Percentiles rank a stretch among this genome's conserved stretches.
phyloP scores from a whole-genome alignment of 139 green algal species.

The Chlorella sorokiniana region DNA sequence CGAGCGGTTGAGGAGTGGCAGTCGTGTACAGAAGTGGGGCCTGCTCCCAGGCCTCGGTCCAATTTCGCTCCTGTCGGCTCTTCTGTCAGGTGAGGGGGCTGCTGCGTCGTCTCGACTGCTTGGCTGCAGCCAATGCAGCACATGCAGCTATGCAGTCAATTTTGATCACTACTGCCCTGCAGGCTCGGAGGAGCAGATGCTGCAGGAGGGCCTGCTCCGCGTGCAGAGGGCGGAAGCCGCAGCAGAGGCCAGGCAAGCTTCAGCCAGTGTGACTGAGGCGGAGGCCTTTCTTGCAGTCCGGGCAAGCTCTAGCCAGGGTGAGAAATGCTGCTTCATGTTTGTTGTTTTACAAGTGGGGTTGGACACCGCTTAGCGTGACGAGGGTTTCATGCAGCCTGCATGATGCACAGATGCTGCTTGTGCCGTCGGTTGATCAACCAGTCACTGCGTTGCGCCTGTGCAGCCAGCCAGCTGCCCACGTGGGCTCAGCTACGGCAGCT shows the following conservation, averaged over 20 bases:
- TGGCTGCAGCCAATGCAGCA: not conserved
- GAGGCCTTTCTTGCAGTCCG: conserved; percentile 14
- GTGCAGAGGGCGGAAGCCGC: conserved; percentile 34
- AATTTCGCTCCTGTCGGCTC: conserved; percentile 27
- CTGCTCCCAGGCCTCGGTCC: conserved; percentile 17
- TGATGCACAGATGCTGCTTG: not conserved
- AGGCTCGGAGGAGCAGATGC: conserved; percentile 21
- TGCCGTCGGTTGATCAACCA: not conserved
- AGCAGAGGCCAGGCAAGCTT: conserved; percentile 18
- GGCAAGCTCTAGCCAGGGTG: not conserved
- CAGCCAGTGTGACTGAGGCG: not conserved
- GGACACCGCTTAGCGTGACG: too few species aligned
- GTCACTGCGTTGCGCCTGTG: not conserved
- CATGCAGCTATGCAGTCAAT: not conserved
- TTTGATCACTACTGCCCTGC: not conserved
- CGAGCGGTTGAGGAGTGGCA: too few species aligned
- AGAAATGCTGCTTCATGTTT: not conserved
- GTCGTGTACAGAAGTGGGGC: conserved; percentile 21
- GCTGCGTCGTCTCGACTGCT: not conserved
- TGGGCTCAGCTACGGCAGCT: conserved; percentile 66
- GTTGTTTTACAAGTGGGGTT: not conserved
- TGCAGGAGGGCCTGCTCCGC: conserved; percentile 41
- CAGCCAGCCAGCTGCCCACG: conserved; percentile 34
- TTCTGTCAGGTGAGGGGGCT: conserved; percentile 22
- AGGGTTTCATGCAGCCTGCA: not conserved